A percentile compares a stretch with the other conserved stretches of the same genome.
phyloP scores from a whole-genome alignment of 75 land plant genomes.

The Pinus taeda region DNA sequence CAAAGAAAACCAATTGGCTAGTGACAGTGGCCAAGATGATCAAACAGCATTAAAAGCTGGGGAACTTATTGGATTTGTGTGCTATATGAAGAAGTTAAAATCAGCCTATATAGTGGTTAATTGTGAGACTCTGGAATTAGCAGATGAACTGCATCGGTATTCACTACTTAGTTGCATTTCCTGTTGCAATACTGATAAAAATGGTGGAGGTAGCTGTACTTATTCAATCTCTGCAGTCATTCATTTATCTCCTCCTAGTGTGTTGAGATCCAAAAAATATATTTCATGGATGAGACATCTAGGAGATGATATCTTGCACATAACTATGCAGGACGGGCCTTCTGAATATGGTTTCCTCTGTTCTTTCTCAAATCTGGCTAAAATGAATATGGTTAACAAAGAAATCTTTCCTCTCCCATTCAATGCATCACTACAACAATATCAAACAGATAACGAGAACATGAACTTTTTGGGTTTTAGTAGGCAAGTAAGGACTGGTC shows the following conservation, averaged over 20 bases:
- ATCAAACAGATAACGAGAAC: not conserved
- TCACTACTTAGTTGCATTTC: slow-evolving; percentile 17
- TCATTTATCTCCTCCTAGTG: slow-evolving; percentile 13
- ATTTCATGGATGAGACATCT: slow-evolving; percentile 6
- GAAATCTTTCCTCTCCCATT: slow-evolving; percentile 26
- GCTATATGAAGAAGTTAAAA: slow-evolving; percentile 27
- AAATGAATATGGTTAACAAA: slow-evolving; percentile 21
- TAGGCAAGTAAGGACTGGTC: slow-evolving; percentile 2
- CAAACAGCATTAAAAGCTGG: not conserved
- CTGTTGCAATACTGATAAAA: not conserved
- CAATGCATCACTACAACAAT: not conserved
- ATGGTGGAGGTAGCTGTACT: slow-evolving; percentile 5
- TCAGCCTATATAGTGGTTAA: slow-evolving; percentile 15
- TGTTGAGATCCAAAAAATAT: slow-evolving; percentile 13
- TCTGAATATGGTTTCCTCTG: slow-evolving; percentile 18
- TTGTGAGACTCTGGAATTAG: slow-evolving; percentile 12
- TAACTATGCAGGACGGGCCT: slow-evolving; percentile 3
- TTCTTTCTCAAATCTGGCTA: slow-evolving; percentile 22
- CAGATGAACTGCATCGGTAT: slow-evolving; percentile 7
- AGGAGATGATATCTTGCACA: slow-evolving; percentile 6
- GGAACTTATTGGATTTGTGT: slow-evolving; percentile 19
- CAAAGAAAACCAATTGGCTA: not conserved
- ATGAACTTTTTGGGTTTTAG: not conserved
- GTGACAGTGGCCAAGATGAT: not conserved
- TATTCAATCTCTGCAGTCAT: slow-evolving; percentile 24